phyloP scores from a whole-genome alignment of 2,329 filamentous ascomycete genomes.

The Lasiodiplodia sp. region DNA sequence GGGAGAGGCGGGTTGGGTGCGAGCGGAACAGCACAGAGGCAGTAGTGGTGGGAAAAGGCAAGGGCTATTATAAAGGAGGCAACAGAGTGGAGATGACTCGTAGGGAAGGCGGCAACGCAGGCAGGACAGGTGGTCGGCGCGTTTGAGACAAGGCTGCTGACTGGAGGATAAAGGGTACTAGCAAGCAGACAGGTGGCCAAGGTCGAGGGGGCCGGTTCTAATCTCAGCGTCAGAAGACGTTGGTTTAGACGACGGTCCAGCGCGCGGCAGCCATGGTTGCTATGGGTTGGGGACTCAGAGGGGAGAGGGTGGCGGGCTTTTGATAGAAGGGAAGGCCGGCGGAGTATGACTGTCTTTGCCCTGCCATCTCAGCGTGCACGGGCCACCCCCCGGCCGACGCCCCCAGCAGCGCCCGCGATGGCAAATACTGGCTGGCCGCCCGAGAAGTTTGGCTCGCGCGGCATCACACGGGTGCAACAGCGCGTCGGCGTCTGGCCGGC shows the following conservation, averaged over 20 bases:
- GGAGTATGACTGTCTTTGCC: conserved; percentile 24
- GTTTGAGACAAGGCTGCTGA: conserved; percentile 31
- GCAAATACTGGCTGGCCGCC: conserved; percentile 18
- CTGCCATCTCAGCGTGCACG: conserved; percentile 19
- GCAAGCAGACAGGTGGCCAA: conserved; percentile 29
- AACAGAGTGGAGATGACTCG: conserved; percentile 35
- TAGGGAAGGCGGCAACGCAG: conserved; percentile 34
- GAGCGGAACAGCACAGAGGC: conserved; percentile 32
- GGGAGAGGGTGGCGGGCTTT: conserved; percentile 28
- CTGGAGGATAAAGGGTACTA: conserved; percentile 27
- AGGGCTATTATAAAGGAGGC: conserved; percentile 34
- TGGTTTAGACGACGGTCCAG: conserved; percentile 24
- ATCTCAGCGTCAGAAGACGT: conserved; percentile 23
- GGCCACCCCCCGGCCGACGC: conserved; percentile 7
- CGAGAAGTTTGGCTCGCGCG: conserved; percentile 24
- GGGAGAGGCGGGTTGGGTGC: conserved; percentile 30
- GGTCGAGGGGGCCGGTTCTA: conserved; percentile 19
- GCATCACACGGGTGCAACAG: conserved; percentile 28
- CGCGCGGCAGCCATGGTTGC: conserved; percentile 24
- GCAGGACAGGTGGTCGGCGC: conserved; percentile 28
- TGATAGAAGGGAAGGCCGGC: conserved; percentile 24
- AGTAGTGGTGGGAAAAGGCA: conserved; percentile 27
- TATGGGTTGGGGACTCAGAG: conserved; percentile 9
- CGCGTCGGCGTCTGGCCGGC: conserved; percentile 20
- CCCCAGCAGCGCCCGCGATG: conserved; percentile 16